Evolutionary conservation across 768 basidiomycete species (phyloP).

Genomic region (Lentinula detonsa): DNA sequence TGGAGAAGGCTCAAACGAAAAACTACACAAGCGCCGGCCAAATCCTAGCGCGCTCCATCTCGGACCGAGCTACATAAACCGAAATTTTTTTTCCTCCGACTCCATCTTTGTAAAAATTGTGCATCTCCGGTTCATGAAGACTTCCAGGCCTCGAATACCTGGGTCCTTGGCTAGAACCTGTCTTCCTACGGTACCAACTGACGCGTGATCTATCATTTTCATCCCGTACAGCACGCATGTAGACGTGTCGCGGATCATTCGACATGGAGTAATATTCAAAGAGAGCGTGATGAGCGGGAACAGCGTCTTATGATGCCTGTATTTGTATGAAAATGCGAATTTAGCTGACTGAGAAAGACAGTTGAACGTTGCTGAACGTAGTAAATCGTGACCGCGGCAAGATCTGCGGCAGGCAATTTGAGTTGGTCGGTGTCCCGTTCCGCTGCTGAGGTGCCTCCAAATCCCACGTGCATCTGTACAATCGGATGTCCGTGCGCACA

Average conservation of each 20-base stretch:
- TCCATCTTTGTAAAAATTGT: not conserved
- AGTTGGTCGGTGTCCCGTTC: not conserved
- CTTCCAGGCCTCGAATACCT: not conserved
- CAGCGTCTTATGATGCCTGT: not conserved
- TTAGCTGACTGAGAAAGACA: not conserved
- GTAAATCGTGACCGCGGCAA: not conserved
- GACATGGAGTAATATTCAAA: not conserved
- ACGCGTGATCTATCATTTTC: not conserved
- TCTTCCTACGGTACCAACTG: not conserved
- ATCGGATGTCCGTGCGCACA: not conserved
- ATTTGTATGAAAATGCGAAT: not conserved
- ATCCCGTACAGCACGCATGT: not conserved
- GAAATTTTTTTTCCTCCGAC: not conserved
- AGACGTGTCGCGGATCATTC: not conserved
- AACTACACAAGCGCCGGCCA: not conserved
- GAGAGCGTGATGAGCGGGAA: not conserved
- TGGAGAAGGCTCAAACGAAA: not conserved
- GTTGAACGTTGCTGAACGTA: not conserved
- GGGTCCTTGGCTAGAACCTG: not conserved
- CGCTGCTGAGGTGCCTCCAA: not conserved
- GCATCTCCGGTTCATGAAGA: not conserved
- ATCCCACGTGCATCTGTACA: not conserved
- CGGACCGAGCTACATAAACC: not conserved
- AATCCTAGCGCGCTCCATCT: not conserved
- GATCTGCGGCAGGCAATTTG: not conserved